A percentile compares a stretch with the other conserved stretches of the same genome.
phyloP scores from a whole-genome alignment of 73 alveolate genomes.

The Symbiodinium pilosum region DNA sequence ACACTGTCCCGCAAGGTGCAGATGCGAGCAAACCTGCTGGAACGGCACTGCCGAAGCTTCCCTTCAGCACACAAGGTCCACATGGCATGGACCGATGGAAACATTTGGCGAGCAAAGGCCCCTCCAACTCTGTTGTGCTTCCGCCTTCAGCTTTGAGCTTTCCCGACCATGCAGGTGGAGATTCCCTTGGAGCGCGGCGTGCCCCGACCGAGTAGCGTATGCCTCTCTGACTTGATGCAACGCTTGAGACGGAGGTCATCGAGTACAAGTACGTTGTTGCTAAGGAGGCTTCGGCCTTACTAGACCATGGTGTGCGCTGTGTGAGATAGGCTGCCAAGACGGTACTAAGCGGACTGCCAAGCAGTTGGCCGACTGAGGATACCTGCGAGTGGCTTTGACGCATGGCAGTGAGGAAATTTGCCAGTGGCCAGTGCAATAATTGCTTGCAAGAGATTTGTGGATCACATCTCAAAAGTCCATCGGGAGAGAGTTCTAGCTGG shows the following conservation, averaged over 20 bases:
- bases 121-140: not conserved
- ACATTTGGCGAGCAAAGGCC: slow-evolving; percentile 36
- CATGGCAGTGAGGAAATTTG: not conserved
- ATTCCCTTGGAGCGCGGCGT: not conserved
- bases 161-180: not conserved
- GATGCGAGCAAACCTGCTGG: not conserved
- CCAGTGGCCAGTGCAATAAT: too few species aligned
- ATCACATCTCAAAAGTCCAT: too few species aligned
- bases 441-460: too few species aligned
- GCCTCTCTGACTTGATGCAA: too few species aligned
- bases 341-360: not conserved
- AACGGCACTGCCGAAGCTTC: not conserved
- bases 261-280: slow-evolving; percentile 53
- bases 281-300: not conserved
- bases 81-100: slow-evolving; percentile 37
- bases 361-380: not conserved
- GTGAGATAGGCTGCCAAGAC: not conserved
- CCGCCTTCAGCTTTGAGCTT: too few species aligned
- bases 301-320: not conserved
- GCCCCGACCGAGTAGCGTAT: too few species aligned
- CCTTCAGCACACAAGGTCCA: not conserved
- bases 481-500: too few species aligned
- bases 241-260: too few species aligned
- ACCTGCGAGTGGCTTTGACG: not conserved
- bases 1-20: slow-evolving; percentile 19